Percentiles rank a stretch among this genome's conserved stretches.
Evolutionary conservation across 2,329 filamentous ascomycete species (phyloP).

Genomic region (Pestalotiopsis sp.): DNA sequence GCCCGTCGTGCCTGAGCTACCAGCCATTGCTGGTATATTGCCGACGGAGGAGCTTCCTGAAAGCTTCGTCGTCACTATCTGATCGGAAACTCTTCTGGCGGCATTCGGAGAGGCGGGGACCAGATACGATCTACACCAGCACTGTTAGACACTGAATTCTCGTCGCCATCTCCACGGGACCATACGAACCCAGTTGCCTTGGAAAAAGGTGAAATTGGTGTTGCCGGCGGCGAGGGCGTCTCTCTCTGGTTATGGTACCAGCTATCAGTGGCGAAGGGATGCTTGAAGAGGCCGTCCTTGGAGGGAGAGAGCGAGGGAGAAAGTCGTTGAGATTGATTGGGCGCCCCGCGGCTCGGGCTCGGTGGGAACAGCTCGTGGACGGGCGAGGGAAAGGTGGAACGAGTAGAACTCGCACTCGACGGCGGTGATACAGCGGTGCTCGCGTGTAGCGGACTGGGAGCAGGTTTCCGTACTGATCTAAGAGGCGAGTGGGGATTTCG

Average conservation of each 20-base stretch:
- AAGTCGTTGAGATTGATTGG: constrained; percentile 13
- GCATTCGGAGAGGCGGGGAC: constrained; percentile 47
- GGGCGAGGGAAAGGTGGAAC: constrained; percentile 33
- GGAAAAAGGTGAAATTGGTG: constrained; percentile 21
- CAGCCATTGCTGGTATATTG: constrained; percentile 47
- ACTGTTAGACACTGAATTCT: not conserved
- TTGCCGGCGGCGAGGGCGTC: constrained; percentile 23
- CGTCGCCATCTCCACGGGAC: not conserved
- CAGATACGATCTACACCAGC: constrained; percentile 24
- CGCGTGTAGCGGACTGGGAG: constrained; percentile 51
- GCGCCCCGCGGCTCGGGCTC: constrained; percentile 23
- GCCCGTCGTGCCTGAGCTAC: constrained; percentile 40
- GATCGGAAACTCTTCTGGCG: constrained; percentile 43
- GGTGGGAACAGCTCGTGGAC: constrained; percentile 23
- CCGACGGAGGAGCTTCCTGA: constrained; percentile 37
- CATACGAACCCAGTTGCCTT: constrained; percentile 21
- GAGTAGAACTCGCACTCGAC: constrained; percentile 41
- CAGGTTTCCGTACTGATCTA: constrained; percentile 49
- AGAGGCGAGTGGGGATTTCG: constrained; percentile 25
- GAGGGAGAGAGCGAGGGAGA: constrained; percentile 10
- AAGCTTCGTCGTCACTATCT: constrained; percentile 43
- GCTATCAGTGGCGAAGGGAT: constrained; percentile 12
- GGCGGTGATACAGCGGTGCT: constrained; percentile 43
- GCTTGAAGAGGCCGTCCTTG: constrained; percentile 13
- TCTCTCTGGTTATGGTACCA: constrained; percentile 14